These are phyloP conservation scores for Trichaptum fuscoviolaceum DNA, from an alignment of 768 basidiomycete species.

Conservation along the genomic window DNA sequence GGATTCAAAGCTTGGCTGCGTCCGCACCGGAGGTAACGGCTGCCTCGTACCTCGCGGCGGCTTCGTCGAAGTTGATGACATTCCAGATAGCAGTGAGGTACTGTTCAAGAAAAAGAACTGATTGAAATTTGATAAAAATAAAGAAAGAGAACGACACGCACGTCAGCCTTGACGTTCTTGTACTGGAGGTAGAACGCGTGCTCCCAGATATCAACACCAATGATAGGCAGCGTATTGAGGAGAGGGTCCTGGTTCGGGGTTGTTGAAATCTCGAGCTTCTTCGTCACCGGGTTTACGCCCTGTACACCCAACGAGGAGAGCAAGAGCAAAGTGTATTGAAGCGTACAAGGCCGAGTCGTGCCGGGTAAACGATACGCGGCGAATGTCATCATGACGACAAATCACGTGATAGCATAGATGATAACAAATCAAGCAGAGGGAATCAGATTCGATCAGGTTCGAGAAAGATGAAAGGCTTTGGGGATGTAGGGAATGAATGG, in stretches of 20 bases:
- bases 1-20: constrained; percentile 31
- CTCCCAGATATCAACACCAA: constrained; percentile 95
- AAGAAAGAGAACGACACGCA: constrained; percentile 36
- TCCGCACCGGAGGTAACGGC: constrained; percentile 20
- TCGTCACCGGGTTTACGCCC: constrained; percentile 65
- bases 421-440: not conserved
- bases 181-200: constrained; percentile 97
- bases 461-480: not conserved
- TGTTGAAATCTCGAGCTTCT: constrained; percentile 80
- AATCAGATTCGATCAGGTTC: not conserved
- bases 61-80: constrained; percentile 69
- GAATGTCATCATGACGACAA: constrained; percentile 3
- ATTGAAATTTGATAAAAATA: constrained; percentile 2
- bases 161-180: constrained; percentile 89
- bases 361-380: not conserved
- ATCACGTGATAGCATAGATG: not conserved
- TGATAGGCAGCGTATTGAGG: constrained; percentile 68
- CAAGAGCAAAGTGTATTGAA: constrained; percentile 4
- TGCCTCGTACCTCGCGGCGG: constrained; percentile 57
- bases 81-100: constrained; percentile 77
- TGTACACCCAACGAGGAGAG: constrained; percentile 23
- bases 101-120: constrained; percentile 26
- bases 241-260: constrained; percentile 93
- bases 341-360: not conserved
- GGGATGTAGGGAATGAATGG: constrained; percentile 1